phyloP scores from a whole-genome alignment of 495 filamentous ascomycete genomes.

The Hyaloscypha hepaticicola region DNA sequence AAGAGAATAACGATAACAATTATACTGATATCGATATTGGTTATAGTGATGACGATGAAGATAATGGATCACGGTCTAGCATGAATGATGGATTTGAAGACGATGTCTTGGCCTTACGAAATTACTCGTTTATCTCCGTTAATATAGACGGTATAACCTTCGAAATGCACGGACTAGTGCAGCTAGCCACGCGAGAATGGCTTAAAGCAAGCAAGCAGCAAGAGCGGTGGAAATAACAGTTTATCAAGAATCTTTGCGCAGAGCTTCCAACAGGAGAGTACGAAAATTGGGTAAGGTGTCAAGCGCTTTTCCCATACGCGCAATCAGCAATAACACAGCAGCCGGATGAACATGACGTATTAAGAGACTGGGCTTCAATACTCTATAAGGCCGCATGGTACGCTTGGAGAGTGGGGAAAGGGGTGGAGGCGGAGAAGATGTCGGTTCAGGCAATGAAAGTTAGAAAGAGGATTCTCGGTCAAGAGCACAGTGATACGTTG shows the following conservation, averaged over 20 bases:
- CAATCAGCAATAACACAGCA: slow-evolving; percentile 24
- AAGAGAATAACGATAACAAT: slow-evolving; percentile 3
- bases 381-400: slow-evolving; percentile 37
- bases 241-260: slow-evolving; percentile 38
- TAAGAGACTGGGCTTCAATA: slow-evolving; percentile 33
- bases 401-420: slow-evolving; percentile 26
- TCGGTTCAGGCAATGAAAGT: slow-evolving; percentile 24
- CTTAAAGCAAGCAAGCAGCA: slow-evolving; percentile 37
- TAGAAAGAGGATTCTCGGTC: slow-evolving; percentile 28
- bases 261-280: slow-evolving; percentile 42
- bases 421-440: slow-evolving; percentile 27
- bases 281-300: slow-evolving; percentile 36
- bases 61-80: slow-evolving; percentile 20
- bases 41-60: slow-evolving; percentile 26
- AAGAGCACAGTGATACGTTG: slow-evolving; percentile 31
- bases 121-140: slow-evolving; percentile 43
- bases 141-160: slow-evolving; percentile 31
- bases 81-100: slow-evolving; percentile 40
- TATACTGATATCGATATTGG: slow-evolving; percentile 4
- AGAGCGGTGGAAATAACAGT: slow-evolving; percentile 39
- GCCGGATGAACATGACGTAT: slow-evolving; percentile 21
- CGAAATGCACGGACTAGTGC: slow-evolving; percentile 50
- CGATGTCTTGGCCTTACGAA: slow-evolving; percentile 40
- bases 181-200: slow-evolving; percentile 46
- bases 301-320: slow-evolving; percentile 32